Conservation (phyloP, 2,329 filamentous ascomycete genomes). For the Monilinia laxa region DNA sequence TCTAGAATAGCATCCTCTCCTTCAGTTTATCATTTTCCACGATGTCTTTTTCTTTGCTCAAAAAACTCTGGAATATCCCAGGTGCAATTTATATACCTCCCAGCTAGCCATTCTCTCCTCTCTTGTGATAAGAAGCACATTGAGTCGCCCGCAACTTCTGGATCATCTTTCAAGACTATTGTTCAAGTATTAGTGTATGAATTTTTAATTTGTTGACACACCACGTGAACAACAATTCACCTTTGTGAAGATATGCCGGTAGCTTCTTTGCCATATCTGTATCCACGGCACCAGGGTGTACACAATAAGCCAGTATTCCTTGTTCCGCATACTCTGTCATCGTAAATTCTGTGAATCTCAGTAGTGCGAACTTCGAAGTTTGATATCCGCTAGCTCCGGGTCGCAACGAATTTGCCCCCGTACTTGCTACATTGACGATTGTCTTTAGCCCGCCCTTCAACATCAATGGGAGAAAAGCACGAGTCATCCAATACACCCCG, state of each 20-base stretch:
- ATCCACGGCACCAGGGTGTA: slow-evolving; percentile 45
- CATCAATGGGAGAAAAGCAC: slow-evolving; percentile 30
- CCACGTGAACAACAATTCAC: slow-evolving; percentile 23
- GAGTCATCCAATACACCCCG: slow-evolving; percentile 30
- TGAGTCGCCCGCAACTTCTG: slow-evolving; percentile 45
- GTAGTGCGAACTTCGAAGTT: slow-evolving; percentile 50
- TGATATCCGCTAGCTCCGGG: slow-evolving; percentile 48
- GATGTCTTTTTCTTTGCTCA: slow-evolving; percentile 46
- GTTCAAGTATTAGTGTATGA: slow-evolving; percentile 14
- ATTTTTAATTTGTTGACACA: neutral
- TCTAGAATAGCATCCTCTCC: slow-evolving; percentile 38
- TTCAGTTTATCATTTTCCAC: slow-evolving; percentile 41
- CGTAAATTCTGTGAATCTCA: slow-evolving; percentile 51
- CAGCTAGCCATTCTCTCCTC: slow-evolving; percentile 48
- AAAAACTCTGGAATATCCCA: slow-evolving; percentile 51
- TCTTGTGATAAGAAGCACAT: slow-evolving; percentile 46
- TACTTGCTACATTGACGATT: slow-evolving; percentile 50
- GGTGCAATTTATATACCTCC: slow-evolving; percentile 45
- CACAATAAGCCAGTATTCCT: slow-evolving; percentile 44
- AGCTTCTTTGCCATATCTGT: slow-evolving; percentile 43
- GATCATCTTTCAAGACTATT: slow-evolving; percentile 41
- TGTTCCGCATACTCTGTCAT: slow-evolving; percentile 47
- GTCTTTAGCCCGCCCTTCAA: slow-evolving; percentile 42
- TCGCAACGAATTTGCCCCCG: slow-evolving; percentile 44
- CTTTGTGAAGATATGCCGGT: slow-evolving; percentile 36